A percentile compares a stretch with the other conserved stretches of the same genome.
phyloP scores from a whole-genome alignment of 192 early-diverging fungal species.

The Gonapodya prolifera region DNA sequence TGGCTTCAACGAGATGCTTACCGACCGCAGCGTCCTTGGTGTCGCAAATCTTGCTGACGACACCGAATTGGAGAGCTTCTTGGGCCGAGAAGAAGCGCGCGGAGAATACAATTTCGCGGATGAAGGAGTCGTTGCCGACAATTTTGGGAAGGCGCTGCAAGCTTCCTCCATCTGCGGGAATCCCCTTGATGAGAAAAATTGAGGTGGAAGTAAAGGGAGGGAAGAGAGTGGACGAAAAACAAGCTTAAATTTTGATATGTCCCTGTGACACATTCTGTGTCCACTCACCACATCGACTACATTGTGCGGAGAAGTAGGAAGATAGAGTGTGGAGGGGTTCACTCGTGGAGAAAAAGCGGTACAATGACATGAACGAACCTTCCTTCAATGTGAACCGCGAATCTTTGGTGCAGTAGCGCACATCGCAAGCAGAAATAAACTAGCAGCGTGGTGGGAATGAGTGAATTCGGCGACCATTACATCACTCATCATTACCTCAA shows the following conservation, averaged over 20 bases:
- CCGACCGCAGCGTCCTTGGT: constrained; percentile 28
- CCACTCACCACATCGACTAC: background rate
- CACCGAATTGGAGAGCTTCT: constrained; percentile 50
- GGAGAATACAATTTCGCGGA: constrained; percentile 72
- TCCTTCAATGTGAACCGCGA: constrained; percentile 75
- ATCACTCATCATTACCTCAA: background rate
- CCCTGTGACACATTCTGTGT: background rate
- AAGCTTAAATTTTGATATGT: background rate
- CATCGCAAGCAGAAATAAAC: constrained; percentile 81
- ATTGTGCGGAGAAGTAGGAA: background rate
- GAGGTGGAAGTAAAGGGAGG: too few relatives aligned
- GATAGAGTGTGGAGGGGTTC: background rate
- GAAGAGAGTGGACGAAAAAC: background rate
- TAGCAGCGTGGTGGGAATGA: background rate
- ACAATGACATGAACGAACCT: background rate
- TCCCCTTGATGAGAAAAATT: constrained; percentile 78
- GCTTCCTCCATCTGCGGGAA: constrained; percentile 88
- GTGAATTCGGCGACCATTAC: background rate
- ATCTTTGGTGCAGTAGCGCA: constrained; percentile 66
- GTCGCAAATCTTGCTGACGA: constrained; percentile 40
- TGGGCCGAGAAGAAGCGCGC: constrained; percentile 52
- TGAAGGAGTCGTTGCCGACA: constrained; percentile 5
- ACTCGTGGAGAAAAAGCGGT: background rate
- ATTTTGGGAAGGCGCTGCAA: constrained; percentile 85
- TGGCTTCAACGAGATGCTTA: constrained; percentile 14